These are phyloP conservation scores for Pythium scleroteichum DNA, from an alignment of 352 stramenopile species.

Conservation along the genomic window DNA sequence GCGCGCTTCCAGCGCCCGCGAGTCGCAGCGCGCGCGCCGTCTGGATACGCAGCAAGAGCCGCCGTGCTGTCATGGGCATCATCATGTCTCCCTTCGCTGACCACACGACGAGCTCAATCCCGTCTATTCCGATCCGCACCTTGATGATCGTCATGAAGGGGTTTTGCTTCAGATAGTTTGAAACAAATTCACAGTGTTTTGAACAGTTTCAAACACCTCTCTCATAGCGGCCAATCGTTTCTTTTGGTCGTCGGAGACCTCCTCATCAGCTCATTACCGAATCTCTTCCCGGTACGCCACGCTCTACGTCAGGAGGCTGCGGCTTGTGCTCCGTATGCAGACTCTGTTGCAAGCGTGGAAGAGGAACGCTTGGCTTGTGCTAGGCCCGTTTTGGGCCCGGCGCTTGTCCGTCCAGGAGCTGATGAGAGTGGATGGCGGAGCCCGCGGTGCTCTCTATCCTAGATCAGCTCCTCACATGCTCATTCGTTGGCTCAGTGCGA, in stretches of 20 bases:
- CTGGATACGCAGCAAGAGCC: not conserved
- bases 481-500: not conserved
- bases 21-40: constrained; percentile 1
- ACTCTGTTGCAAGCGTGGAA: constrained; percentile 85
- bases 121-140: not conserved
- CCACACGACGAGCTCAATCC: not conserved
- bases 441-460: constrained; percentile 36
- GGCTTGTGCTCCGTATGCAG: constrained; percentile 58
- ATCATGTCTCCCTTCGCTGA: not conserved
- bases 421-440: constrained; percentile 69
- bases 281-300: constrained; percentile 37
- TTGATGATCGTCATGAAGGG: too few species aligned
- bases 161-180: too few species aligned
- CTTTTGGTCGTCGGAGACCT: not conserved
- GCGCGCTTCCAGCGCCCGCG: not conserved
- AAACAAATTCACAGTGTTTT: not conserved
- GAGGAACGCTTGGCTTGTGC: constrained; percentile 68
- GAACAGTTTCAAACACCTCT: not conserved
- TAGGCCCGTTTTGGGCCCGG: constrained; percentile 68
- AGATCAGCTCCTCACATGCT: constrained; percentile 81
- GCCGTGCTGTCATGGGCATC: constrained; percentile 8
- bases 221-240: constrained; percentile 13
- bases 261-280: not conserved
- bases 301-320: constrained; percentile 82
- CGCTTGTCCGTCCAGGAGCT: constrained; percentile 60